Conservation (phyloP, 192 early-diverging fungal species). For the Globomyces pollinis-pini region DNA sequence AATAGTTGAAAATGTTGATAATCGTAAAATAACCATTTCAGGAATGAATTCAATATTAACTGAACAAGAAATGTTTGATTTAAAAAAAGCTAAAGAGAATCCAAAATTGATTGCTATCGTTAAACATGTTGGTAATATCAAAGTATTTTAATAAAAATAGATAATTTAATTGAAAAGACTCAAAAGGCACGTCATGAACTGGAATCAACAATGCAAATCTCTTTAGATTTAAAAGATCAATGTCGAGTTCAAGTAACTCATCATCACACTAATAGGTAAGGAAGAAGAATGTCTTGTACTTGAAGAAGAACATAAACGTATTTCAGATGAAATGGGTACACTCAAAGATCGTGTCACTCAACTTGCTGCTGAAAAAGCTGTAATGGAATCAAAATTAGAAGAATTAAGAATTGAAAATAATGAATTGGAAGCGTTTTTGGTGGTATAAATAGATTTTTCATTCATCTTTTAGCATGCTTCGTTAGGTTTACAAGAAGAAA, state of each 20-base stretch:
- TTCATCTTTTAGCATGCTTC: no score
- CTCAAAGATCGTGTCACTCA: not conserved
- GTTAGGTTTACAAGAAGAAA: no score
- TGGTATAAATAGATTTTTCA: no score
- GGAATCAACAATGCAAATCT: conserved; percentile 1
- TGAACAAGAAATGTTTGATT: conserved; percentile 1
- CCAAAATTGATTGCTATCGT: conserved; percentile 6
- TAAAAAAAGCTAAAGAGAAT: conserved; percentile 4
- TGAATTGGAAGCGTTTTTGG: conserved; percentile 7
- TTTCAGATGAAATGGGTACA: conserved; percentile 5
- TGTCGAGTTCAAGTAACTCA: not conserved
- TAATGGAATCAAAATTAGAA: conserved; percentile 8
- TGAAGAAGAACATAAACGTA: conserved; percentile 2
- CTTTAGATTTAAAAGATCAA: not conserved
- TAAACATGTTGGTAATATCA: conserved; percentile 1
- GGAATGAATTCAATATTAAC: not conserved
- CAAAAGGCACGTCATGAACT: conserved; percentile 8
- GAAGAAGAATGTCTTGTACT: conserved; percentile 5
- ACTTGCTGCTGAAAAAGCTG: conserved; percentile 3
- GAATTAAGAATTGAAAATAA: conserved; percentile 4
- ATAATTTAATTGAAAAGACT: not conserved
- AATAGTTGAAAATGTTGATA: not conserved
- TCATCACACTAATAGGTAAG: not conserved
- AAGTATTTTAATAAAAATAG: not conserved
- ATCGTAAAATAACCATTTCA: not conserved